Evolutionary conservation across 2,329 filamentous ascomycete species (phyloP).

Genomic region (Paramyrothecium sp.): DNA sequence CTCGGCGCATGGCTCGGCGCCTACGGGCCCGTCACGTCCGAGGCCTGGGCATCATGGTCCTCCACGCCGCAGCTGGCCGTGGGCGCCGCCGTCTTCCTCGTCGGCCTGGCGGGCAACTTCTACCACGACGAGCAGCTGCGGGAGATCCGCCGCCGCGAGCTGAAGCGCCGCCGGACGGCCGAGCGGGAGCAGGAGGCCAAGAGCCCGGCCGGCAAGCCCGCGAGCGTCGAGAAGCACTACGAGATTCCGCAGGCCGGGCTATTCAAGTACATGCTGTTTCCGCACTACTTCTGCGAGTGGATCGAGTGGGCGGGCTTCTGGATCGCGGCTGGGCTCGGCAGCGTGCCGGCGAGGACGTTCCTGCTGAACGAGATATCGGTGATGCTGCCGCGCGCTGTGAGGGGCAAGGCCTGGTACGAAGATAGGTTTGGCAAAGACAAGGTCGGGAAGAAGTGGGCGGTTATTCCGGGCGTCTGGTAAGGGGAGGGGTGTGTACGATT

Average conservation of each 20-base stretch:
- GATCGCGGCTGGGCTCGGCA: constrained; percentile 66
- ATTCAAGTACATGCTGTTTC: constrained; percentile 80
- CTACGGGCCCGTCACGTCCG: constrained; percentile 66
- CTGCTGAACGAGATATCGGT: constrained; percentile 82
- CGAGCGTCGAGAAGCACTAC: constrained; percentile 70
- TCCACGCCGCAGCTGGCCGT: constrained; percentile 48
- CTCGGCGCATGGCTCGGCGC: constrained; percentile 81
- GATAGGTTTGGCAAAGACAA: constrained; percentile 84
- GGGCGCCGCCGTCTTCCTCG: constrained; percentile 73
- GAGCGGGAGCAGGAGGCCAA: constrained; percentile 39
- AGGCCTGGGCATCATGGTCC: constrained; percentile 43
- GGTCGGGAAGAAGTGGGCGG: constrained; percentile 71
- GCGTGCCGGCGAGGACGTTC: constrained; percentile 76
- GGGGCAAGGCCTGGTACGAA: constrained; percentile 82
- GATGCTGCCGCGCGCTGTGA: constrained; percentile 84
- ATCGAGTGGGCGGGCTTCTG: constrained; percentile 91
- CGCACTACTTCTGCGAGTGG: constrained; percentile 97
- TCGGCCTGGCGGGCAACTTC: constrained; percentile 78
- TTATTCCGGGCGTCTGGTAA: constrained; percentile 55
- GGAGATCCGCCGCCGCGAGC: constrained; percentile 74
- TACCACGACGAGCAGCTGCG: constrained; percentile 88
- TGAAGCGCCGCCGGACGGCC: constrained; percentile 47
- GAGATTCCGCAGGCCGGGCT: constrained; percentile 80
- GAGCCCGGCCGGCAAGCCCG: constrained; percentile 13
- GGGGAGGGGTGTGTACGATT: background rate